These are phyloP conservation scores for Camellia japonica DNA, from an alignment of 148 eudicot genomes.

Conservation along the genomic window DNA sequence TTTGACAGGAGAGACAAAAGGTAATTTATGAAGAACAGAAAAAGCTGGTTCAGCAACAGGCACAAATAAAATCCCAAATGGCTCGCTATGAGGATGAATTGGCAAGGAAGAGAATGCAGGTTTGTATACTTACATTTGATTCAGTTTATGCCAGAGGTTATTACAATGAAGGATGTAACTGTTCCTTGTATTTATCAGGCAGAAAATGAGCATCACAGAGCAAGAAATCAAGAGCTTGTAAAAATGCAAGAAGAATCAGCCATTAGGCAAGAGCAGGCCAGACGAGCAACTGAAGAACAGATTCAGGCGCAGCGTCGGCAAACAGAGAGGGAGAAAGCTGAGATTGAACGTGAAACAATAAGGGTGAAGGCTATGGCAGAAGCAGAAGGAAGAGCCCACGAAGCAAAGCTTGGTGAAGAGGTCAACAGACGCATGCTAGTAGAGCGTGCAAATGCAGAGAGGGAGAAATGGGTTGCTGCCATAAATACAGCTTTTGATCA, in stretches of 20 bases:
- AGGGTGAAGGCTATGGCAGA: slow-evolving; percentile 81
- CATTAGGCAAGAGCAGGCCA: slow-evolving; percentile 62
- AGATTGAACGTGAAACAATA: slow-evolving; percentile 88
- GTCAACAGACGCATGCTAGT: slow-evolving; percentile 69
- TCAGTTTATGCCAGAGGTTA: background rate
- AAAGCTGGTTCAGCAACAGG: slow-evolving; percentile 67
- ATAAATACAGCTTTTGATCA: slow-evolving; percentile 92
- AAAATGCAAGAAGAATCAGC: slow-evolving; percentile 82
- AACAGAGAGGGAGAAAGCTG: slow-evolving; percentile 92
- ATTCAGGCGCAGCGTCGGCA: slow-evolving; percentile 86
- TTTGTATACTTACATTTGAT: slow-evolving; percentile 14
- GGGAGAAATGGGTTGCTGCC: slow-evolving; percentile 90
- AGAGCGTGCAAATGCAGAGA: slow-evolving; percentile 72
- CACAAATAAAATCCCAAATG: slow-evolving; percentile 74
- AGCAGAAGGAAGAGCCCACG: slow-evolving; percentile 87
- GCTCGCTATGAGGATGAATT: slow-evolving; percentile 83
- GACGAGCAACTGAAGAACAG: slow-evolving; percentile 85
- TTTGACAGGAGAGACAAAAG: slow-evolving; percentile 71
- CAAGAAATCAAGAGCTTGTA: slow-evolving; percentile 83
- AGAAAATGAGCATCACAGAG: slow-evolving; percentile 71
- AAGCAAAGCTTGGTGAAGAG: slow-evolving; percentile 85
- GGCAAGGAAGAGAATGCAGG: slow-evolving; percentile 80
- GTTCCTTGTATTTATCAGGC: slow-evolving; percentile 34
- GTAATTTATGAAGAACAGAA: slow-evolving; percentile 82
- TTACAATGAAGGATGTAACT: background rate